A percentile compares a stretch with the other conserved stretches of the same genome.
phyloP scores from a whole-genome alignment of 2,329 filamentous ascomycete species.

The Proliferodiscus dingleyae region DNA sequence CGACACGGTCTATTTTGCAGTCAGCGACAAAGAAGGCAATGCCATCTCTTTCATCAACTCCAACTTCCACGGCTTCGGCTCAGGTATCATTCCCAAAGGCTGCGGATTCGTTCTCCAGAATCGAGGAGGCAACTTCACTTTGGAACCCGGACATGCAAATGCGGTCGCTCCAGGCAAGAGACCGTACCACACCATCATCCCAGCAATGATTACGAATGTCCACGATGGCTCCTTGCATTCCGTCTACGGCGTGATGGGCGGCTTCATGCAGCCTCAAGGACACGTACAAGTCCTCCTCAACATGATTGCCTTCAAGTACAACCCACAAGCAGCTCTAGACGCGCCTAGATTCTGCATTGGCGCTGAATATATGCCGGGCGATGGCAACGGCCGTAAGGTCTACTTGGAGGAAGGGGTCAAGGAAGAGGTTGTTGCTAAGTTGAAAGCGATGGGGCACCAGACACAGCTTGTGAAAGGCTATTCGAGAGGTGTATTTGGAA shows the following conservation, averaged over 20 bases:
- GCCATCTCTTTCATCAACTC: slow-evolving; percentile 96
- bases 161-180: slow-evolving; percentile 74
- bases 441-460: slow-evolving; percentile 67
- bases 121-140: slow-evolving; percentile 79
- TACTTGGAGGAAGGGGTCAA: slow-evolving; percentile 80
- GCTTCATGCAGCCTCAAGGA: slow-evolving; percentile 97
- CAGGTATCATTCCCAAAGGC: slow-evolving; percentile 73
- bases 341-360: slow-evolving; percentile 87
- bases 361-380: slow-evolving; percentile 58
- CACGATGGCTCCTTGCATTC: slow-evolving; percentile 71
- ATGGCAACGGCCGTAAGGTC: slow-evolving; percentile 56
- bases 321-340: slow-evolving; percentile 84
- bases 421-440: slow-evolving; percentile 58
- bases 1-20: slow-evolving; percentile 93
- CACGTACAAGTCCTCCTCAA: slow-evolving; percentile 91
- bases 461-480: slow-evolving; percentile 64
- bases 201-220: slow-evolving; percentile 77
- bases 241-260: slow-evolving; percentile 95
- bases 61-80: slow-evolving; percentile 87
- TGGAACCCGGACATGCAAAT: slow-evolving; percentile 71
- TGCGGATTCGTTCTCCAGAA: slow-evolving; percentile 95
- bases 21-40: slow-evolving; percentile 77
- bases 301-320: slow-evolving; percentile 75
- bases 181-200: slow-evolving; percentile 97
- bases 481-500: slow-evolving; percentile 67